Percentiles rank a stretch among this genome's conserved stretches.
phyloP scores from a whole-genome alignment of 495 filamentous ascomycete genomes.

The Aspergillus bridgeri region DNA sequence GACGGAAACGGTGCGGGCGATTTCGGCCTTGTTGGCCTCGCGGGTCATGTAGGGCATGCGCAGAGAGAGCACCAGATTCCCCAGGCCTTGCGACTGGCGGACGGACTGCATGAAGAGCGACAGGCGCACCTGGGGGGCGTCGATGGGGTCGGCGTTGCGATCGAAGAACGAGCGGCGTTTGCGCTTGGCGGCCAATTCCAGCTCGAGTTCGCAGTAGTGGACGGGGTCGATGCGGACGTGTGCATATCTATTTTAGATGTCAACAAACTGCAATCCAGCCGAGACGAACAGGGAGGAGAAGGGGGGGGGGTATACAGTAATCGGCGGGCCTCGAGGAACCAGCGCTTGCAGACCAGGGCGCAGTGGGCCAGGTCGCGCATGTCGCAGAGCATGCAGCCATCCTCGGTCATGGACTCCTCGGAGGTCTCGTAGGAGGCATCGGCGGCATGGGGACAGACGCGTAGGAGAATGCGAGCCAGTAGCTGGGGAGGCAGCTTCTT shows the following conservation, averaged over 20 bases:
- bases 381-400: conserved; percentile 95
- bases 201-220: conserved; percentile 89
- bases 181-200: conserved; percentile 70
- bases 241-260: conserved; percentile 82
- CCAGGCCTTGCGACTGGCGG: conserved; percentile 66
- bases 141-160: conserved; percentile 72
- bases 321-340: conserved; percentile 53
- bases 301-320: conserved; percentile 50
- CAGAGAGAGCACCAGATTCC: conserved; percentile 64
- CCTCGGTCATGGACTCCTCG: conserved; percentile 75
- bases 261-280: too few species aligned
- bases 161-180: conserved; percentile 71
- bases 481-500: conserved; percentile 57
- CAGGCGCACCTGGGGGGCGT: conserved; percentile 72
- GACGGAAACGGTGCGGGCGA: conserved; percentile 82
- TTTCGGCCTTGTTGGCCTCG: conserved; percentile 77
- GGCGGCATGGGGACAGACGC: conserved; percentile 76
- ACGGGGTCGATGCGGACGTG: conserved; percentile 91
- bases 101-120: conserved; percentile 76
- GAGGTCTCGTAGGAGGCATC: conserved; percentile 77
- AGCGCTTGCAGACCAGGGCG: conserved; percentile 66
- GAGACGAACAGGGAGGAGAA: conserved; percentile 6
- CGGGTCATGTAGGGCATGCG: conserved; percentile 97
- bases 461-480: conserved; percentile 69
- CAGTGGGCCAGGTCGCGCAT: conserved; percentile 85